Conservation (phyloP, 352 stramenopile genomes). For the Aphanomyces euteiches region DNA sequence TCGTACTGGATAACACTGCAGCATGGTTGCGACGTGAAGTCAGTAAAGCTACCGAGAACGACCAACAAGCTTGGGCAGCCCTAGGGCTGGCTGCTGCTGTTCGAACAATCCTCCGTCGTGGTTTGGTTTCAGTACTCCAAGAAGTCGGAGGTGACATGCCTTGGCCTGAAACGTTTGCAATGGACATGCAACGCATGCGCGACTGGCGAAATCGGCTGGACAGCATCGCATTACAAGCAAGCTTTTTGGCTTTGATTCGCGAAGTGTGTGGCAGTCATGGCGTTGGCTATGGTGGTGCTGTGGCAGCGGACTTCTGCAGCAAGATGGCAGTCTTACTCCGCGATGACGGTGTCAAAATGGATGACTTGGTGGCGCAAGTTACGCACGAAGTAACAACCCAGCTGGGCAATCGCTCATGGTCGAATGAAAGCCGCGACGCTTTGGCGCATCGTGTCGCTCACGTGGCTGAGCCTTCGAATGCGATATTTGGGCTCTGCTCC, state of each 20-base stretch:
- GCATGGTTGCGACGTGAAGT: slow-evolving; percentile 49
- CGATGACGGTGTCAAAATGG: slow-evolving; percentile 46
- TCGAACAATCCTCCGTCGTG: slow-evolving; percentile 43
- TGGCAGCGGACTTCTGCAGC: slow-evolving; percentile 23
- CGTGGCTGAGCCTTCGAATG: slow-evolving; percentile 46
- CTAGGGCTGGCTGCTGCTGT: slow-evolving; percentile 41
- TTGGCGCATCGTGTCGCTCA: slow-evolving; percentile 47
- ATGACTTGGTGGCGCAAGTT: slow-evolving; percentile 51
- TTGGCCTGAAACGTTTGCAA: slow-evolving; percentile 64
- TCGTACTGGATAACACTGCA: slow-evolving; percentile 40
- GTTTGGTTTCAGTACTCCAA: slow-evolving; percentile 47
- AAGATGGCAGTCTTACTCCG: slow-evolving; percentile 40
- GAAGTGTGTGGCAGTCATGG: slow-evolving; percentile 45
- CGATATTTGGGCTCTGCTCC: slow-evolving; percentile 59
- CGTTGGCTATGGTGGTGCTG: neutral
- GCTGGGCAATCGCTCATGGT: slow-evolving; percentile 22
- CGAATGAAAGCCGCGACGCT: slow-evolving; percentile 33
- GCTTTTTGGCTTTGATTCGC: slow-evolving; percentile 55
- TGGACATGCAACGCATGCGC: slow-evolving; percentile 57
- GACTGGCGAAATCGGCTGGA: slow-evolving; percentile 53
- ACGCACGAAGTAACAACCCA: slow-evolving; percentile 36
- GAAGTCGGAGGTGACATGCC: slow-evolving; percentile 50
- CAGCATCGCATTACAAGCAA: slow-evolving; percentile 51
- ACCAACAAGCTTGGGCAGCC: slow-evolving; percentile 34
- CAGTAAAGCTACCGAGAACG: slow-evolving; percentile 31